Evolutionary conservation across 148 eudicot species (phyloP).

Genomic region (Nepenthes mirabilis): DNA sequence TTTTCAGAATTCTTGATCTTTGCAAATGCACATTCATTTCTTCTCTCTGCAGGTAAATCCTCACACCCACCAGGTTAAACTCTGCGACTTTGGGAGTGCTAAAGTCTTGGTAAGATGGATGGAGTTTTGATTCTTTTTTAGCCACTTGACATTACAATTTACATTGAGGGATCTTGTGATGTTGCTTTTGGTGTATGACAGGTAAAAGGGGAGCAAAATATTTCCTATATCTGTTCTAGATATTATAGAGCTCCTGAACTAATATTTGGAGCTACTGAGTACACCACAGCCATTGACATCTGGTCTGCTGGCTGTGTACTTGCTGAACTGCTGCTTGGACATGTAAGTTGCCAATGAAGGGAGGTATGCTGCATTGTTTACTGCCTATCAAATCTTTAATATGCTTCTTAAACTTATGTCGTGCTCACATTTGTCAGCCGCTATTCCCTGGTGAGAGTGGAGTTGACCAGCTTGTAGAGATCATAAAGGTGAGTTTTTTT

Average conservation of each 20-base stretch:
- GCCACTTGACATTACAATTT: background rate
- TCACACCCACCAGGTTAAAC: slow-evolving; percentile 12
- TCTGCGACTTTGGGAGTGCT: slow-evolving; percentile 14
- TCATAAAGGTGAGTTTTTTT: slow-evolving; percentile 7
- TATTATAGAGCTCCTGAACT: slow-evolving; percentile 14
- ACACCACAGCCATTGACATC: slow-evolving; percentile 13
- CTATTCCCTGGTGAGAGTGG: slow-evolving; percentile 15
- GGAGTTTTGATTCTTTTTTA: background rate
- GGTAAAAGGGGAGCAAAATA: slow-evolving; percentile 12
- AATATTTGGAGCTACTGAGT: slow-evolving; percentile 15
- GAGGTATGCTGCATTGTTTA: background rate
- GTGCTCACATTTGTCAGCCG: slow-evolving; percentile 4
- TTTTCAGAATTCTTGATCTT: background rate
- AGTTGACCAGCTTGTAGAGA: slow-evolving; percentile 15
- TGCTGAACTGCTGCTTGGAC: slow-evolving; percentile 13
- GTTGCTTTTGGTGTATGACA: background rate
- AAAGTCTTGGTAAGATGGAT: slow-evolving; percentile 7
- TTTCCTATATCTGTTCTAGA: slow-evolving; percentile 12
- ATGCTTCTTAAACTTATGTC: background rate
- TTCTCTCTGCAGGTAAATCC: slow-evolving; percentile 9
- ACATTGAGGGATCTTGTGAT: background rate
- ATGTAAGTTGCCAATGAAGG: background rate
- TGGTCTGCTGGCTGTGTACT: slow-evolving; percentile 15
- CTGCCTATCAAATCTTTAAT: background rate
- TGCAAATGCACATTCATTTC: background rate